Conservation (phyloP, 2,329 filamentous ascomycete species). For the Cryphonectria japonica region DNA sequence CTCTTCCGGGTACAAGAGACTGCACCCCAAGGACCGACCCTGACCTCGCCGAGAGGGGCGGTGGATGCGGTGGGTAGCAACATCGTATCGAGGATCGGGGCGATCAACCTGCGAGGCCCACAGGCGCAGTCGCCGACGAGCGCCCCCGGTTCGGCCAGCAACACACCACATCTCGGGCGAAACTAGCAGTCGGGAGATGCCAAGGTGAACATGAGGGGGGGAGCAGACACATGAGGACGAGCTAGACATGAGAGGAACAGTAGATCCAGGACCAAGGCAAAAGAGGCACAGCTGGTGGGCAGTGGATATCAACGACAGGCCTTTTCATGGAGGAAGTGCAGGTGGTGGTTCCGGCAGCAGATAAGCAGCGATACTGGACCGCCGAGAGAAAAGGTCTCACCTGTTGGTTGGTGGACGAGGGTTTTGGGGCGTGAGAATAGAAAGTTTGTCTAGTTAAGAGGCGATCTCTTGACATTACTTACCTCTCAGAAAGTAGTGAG, state of each 20-base stretch:
- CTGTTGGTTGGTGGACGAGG: neutral
- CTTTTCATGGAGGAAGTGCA: too few species aligned
- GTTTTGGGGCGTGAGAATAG: neutral
- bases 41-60: slow-evolving; percentile 84
- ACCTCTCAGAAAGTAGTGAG: neutral
- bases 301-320: neutral
- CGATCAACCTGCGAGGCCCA: slow-evolving; percentile 69
- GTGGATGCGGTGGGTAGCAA: slow-evolving; percentile 93
- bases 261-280: neutral
- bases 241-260: neutral
- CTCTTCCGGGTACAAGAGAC: slow-evolving; percentile 90
- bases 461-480: neutral
- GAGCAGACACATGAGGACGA: neutral
- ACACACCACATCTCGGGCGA: slow-evolving; percentile 5
- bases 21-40: slow-evolving; percentile 74
- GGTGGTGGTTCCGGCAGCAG: neutral
- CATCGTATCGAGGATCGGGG: slow-evolving; percentile 83
- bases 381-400: too few species aligned
- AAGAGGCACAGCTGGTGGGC: neutral
- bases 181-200: slow-evolving; percentile 3
- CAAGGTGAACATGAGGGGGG: neutral
- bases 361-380: slow-evolving; percentile 3
- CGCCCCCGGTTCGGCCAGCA: slow-evolving; percentile 1
- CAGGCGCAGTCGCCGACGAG: slow-evolving; percentile 13
- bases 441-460: neutral